Conservation (phyloP, 2,329 filamentous ascomycete species). For the Pseudopithomyces chartarum region DNA sequence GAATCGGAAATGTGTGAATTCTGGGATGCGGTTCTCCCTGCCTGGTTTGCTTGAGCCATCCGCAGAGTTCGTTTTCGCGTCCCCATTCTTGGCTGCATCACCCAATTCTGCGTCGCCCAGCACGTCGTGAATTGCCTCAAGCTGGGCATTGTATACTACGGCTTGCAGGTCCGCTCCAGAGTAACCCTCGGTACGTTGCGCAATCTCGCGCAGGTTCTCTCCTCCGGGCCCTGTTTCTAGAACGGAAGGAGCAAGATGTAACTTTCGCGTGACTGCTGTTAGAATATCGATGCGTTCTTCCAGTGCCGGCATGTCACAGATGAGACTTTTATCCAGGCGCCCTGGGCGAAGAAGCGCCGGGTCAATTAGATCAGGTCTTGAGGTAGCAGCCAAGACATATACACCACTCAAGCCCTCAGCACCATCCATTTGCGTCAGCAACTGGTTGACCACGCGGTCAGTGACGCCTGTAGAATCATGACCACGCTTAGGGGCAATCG, state of each 20-base stretch:
- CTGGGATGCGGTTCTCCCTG: slow-evolving; percentile 34
- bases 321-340: slow-evolving; percentile 86
- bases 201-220: slow-evolving; percentile 69
- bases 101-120: slow-evolving; percentile 63
- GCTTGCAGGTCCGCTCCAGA: slow-evolving; percentile 95
- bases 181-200: slow-evolving; percentile 81
- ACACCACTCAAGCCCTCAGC: slow-evolving; percentile 94
- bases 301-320: slow-evolving; percentile 84
- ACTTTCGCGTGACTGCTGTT: slow-evolving; percentile 78
- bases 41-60: slow-evolving; percentile 15
- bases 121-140: slow-evolving; percentile 95
- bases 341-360: slow-evolving; percentile 90
- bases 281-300: slow-evolving; percentile 90
- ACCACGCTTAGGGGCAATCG: slow-evolving; percentile 93
- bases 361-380: slow-evolving; percentile 91
- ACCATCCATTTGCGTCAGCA: slow-evolving; percentile 98
- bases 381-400: slow-evolving; percentile 94
- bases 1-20: slow-evolving; percentile 75
- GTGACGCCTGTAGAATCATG: slow-evolving; percentile 99
- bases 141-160: slow-evolving; percentile 91
- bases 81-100: slow-evolving; percentile 34
- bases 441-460: slow-evolving; percentile 96
- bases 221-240: slow-evolving; percentile 46
- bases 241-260: slow-evolving; percentile 73
- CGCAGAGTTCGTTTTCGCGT: slow-evolving; percentile 29